Conservation (phyloP, 176 grass and related monocot species). For the Paspalum notatum region DNA sequence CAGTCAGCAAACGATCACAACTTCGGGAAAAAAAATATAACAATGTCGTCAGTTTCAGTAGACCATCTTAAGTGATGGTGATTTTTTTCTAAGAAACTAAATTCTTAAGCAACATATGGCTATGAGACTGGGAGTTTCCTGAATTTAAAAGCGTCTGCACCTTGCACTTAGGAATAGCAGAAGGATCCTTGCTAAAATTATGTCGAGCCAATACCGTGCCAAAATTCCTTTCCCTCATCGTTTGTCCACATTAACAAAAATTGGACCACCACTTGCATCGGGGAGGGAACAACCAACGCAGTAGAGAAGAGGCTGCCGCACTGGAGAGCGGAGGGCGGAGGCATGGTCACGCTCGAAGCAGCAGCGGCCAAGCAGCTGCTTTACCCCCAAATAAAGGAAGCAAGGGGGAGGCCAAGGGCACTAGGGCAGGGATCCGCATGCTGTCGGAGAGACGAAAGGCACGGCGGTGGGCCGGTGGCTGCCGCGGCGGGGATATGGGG, state of each 20-base stretch:
- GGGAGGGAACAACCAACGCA: background rate
- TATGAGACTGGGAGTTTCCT: background rate
- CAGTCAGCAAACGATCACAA: background rate
- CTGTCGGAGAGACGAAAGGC: no score
- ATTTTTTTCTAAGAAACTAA: background rate
- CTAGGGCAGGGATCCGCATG: background rate
- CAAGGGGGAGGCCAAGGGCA: background rate
- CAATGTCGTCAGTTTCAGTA: background rate
- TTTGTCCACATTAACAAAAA: background rate
- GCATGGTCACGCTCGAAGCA: background rate
- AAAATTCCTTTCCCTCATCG: background rate
- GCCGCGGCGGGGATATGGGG: no score
- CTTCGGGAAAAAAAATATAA: background rate
- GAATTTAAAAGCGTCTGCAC: background rate
- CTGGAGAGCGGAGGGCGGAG: no score
- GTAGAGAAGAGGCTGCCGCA: background rate
- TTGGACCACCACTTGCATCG: background rate
- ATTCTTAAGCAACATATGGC: conserved; percentile 9
- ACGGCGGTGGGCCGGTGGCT: background rate
- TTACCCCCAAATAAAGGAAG: background rate
- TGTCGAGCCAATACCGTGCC: background rate
- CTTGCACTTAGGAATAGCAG: background rate
- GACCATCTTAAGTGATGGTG: background rate
- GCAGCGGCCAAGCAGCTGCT: background rate
- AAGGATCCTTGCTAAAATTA: background rate